Evolutionary conservation across 306 rosid species (phyloP).

Genomic region (Sechiopsis laciniata): DNA sequence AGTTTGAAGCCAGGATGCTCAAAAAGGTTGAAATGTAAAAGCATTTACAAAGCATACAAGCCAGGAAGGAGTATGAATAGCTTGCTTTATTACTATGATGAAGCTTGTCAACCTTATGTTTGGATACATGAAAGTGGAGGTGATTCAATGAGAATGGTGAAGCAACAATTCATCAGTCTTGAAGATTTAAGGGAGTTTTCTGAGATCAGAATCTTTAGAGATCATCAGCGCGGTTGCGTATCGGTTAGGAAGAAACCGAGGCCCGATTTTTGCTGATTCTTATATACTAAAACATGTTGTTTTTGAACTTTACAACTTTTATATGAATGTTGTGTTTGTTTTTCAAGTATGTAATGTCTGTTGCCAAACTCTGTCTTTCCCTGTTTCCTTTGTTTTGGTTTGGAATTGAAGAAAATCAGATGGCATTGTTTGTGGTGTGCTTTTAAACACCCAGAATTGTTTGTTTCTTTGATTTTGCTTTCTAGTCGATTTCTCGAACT

Average conservation of each 20-base stretch:
- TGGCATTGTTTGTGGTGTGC: neutral
- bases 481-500: neutral
- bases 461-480: neutral
- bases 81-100: slow-evolving; percentile 75
- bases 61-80: slow-evolving; percentile 60
- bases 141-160: slow-evolving; percentile 74
- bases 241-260: slow-evolving; percentile 76
- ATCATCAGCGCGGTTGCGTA: slow-evolving; percentile 75
- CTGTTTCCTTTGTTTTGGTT: neutral
- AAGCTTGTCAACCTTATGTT: slow-evolving; percentile 80
- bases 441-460: neutral
- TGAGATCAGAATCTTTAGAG: slow-evolving; percentile 84
- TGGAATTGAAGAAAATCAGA: slow-evolving; percentile 1
- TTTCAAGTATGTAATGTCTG: neutral
- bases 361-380: slow-evolving; percentile 3
- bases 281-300: neutral
- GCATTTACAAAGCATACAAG: slow-evolving; percentile 79
- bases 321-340: slow-evolving; percentile 20
- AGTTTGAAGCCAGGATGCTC: slow-evolving; percentile 80
- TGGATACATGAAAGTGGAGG: slow-evolving; percentile 77
- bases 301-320: neutral
- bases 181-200: slow-evolving; percentile 73
- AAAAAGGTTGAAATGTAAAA: slow-evolving; percentile 69
- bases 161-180: slow-evolving; percentile 84
- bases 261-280: slow-evolving; percentile 61